Evolutionary conservation across 208 protist genomes (phyloP).

Genomic region (Herpetomonas tarakana): DNA sequence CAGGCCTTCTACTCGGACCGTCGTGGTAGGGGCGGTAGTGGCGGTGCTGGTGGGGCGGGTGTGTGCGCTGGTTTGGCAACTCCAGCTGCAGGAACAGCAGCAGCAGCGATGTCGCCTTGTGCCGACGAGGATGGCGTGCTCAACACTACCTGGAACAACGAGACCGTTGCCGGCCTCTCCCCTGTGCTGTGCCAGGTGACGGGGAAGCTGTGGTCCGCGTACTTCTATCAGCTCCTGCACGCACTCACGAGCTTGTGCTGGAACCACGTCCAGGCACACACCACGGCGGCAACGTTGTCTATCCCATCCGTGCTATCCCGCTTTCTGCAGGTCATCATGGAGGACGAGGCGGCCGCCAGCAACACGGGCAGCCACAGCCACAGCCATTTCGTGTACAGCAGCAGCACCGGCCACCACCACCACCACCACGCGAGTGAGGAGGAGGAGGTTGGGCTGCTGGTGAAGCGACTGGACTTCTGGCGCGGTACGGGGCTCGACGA

Average conservation of each 20-base stretch:
- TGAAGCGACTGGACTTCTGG: background rate
- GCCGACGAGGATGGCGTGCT: background rate
- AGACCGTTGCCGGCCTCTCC: background rate
- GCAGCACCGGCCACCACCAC: background rate
- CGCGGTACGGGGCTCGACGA: slow-evolving; percentile 1
- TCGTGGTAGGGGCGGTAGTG: slow-evolving; percentile 6
- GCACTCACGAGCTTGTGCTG: slow-evolving; percentile 54
- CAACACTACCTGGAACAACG: background rate
- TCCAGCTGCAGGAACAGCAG: too few relatives aligned
- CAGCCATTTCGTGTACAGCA: background rate
- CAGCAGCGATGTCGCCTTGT: too few relatives aligned
- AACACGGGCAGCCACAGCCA: background rate
- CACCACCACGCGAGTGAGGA: background rate
- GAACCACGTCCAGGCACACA: slow-evolving; percentile 43
- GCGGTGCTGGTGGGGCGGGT: background rate
- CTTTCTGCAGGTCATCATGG: slow-evolving; percentile 36
- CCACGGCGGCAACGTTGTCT: slow-evolving; percentile 45
- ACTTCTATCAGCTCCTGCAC: slow-evolving; percentile 47
- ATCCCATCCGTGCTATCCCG: slow-evolving; percentile 53
- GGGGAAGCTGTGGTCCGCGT: slow-evolving; percentile 32
- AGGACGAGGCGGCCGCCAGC: background rate
- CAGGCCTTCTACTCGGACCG: slow-evolving; percentile 43
- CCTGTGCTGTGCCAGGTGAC: slow-evolving; percentile 15
- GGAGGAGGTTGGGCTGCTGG: background rate
- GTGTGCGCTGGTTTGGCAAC: background rate